Conservation (phyloP, 352 stramenopile genomes). For the Phytophthora sojae region DNA sequence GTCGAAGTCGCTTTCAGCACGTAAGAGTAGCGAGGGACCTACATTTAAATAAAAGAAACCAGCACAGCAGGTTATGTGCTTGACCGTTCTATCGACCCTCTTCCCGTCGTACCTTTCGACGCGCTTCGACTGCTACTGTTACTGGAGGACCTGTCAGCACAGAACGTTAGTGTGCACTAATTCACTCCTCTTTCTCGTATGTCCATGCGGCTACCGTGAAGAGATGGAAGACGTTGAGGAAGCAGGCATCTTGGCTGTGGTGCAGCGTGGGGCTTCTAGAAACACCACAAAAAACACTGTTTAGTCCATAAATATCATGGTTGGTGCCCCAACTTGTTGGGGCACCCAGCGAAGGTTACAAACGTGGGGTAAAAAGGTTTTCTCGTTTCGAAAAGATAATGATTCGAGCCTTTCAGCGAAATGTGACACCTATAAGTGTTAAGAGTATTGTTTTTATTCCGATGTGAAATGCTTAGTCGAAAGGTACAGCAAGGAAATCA, state of each 20-base stretch:
- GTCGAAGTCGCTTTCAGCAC: constrained; percentile 11
- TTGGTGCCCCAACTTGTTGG: too few species aligned
- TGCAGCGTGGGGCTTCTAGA: neutral
- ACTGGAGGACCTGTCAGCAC: neutral
- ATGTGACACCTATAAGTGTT: too few species aligned
- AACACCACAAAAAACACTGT: too few species aligned
- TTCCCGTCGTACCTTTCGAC: neutral
- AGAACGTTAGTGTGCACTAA: neutral
- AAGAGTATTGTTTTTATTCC: too few species aligned
- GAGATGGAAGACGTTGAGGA: neutral
- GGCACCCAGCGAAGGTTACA: too few species aligned
- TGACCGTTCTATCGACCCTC: neutral
- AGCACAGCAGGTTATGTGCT: neutral
- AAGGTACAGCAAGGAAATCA: too few species aligned
- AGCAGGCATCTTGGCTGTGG: neutral
- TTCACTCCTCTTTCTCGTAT: neutral
- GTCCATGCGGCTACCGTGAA: neutral
- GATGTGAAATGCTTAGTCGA: too few species aligned
- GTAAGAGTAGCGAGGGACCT: constrained; percentile 15
- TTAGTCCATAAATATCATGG: too few species aligned
- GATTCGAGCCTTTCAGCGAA: too few species aligned
- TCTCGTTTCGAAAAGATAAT: too few species aligned
- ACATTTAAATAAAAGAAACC: neutral
- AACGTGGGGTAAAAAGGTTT: too few species aligned
- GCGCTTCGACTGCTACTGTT: neutral